Base-by-base conservation (phyloP, 1,284 basidiomycete genomes). In the Ceratobasidium sp. region DNA sequence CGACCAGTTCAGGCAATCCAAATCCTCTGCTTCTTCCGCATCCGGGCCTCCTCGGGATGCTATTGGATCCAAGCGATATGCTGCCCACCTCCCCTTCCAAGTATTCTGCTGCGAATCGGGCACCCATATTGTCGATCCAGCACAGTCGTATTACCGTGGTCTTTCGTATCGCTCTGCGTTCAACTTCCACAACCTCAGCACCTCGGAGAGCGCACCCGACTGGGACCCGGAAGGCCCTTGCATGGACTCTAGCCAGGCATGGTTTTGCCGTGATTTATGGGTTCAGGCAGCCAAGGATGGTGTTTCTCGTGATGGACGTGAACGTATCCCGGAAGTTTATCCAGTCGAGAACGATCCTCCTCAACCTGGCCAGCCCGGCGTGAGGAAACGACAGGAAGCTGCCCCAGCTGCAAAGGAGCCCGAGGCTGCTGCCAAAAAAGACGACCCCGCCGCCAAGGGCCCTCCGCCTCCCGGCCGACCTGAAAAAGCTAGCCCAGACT, bases 71-170 rank as follows among this genome's bases (percentile, higher is more conserved):
- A 83, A 87, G 55, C 91, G 95, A 32, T 98, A 96, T 81, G 88
- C 88, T 0, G 88, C 92, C 75, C 95, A 98, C 79, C 86, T 97
- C 0, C 96, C 96, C 1, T 97, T 97, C 85, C 96, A 98, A 80
- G 94, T 93, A 12, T 97, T 96, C 82, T 98, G 96, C 83, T 98
- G 96, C 82, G 96, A 97, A 82, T 92, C 94, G 1, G 96, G 96
- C 3, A 95, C 94, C 0, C 96, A 97, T 79, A 89, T 98, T 77
- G 90, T 98, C 75, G 96, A 98, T 80, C 96, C 96, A 12, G 87
- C 86, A 34, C 94, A 97, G 80, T 93, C 93, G 0, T 98, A 97
- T 83, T 98, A 98, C 83, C 86, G 88, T 48, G 93, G 92, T 45
- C 87, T 98, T 76, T 78, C 79, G 1, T 98, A 98, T 79, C 91